phyloP scores from a whole-genome alignment of 768 basidiomycete species.

The Neoboletus magnificus region DNA sequence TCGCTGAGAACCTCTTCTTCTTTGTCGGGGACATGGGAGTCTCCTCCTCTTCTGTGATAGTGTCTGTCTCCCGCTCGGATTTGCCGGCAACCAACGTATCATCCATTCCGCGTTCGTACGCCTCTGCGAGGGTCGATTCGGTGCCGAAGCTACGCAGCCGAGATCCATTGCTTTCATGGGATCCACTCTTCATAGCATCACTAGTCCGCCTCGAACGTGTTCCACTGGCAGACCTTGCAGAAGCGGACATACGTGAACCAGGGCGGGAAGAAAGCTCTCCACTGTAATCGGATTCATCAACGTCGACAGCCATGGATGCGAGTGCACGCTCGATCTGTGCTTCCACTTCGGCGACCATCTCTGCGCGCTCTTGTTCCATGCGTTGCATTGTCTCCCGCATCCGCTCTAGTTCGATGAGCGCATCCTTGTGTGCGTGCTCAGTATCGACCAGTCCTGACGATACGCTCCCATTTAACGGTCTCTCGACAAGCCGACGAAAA shows the following conservation, averaged over 20 bases:
- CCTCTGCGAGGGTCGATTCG: constrained; percentile 76
- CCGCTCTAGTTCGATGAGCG: constrained; percentile 71
- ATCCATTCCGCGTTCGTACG: constrained; percentile 48
- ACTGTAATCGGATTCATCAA: constrained; percentile 69
- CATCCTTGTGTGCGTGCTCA: constrained; percentile 76
- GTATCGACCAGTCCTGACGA: constrained; percentile 75
- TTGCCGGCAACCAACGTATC: constrained; percentile 35
- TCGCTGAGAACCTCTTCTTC: constrained; percentile 80
- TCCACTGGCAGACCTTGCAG: constrained; percentile 42
- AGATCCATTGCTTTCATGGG: constrained; percentile 24
- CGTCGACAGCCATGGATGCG: constrained; percentile 78
- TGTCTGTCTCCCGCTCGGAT: constrained; percentile 45
- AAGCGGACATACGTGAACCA: constrained; percentile 59
- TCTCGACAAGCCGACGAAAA: neutral
- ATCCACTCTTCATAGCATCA: constrained; percentile 48
- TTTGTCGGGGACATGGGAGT: constrained; percentile 40
- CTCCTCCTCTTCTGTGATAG: constrained; percentile 59
- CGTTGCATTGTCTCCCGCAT: constrained; percentile 85
- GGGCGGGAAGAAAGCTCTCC: constrained; percentile 57
- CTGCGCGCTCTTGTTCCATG: constrained; percentile 84
- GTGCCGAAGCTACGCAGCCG: constrained; percentile 71
- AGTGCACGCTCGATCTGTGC: constrained; percentile 87
- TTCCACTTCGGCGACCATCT: constrained; percentile 92
- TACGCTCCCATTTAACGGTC: neutral
- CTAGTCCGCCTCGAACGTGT: constrained; percentile 59